These are phyloP conservation scores for Ganoderma resinaceum DNA, from an alignment of 1,284 basidiomycete species.

Conservation along the genomic window DNA sequence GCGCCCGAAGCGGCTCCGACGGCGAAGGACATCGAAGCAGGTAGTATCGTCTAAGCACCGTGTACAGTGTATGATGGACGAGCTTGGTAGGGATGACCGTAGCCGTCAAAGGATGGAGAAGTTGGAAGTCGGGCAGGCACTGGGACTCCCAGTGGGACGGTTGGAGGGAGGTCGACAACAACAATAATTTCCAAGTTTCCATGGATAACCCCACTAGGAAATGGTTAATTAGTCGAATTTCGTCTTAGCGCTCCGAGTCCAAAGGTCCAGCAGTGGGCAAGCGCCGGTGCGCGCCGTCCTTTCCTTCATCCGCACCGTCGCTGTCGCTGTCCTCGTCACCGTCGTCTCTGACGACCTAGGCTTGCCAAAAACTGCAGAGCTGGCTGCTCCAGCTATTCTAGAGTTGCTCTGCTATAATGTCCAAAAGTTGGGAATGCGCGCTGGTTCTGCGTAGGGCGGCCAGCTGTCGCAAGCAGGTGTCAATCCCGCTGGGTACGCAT, in stretches of 20 bases:
- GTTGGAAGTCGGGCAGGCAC: background rate
- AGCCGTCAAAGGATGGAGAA: background rate
- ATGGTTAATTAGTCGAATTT: too few relatives aligned
- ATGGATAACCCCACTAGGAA: too few relatives aligned
- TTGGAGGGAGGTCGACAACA: too few relatives aligned
- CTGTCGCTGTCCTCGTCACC: slow-evolving; percentile 12
- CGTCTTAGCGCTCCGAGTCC: too few relatives aligned
- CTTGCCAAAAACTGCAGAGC: slow-evolving; percentile 1
- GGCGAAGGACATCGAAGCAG: slow-evolving; percentile 37
- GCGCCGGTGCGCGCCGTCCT: too few relatives aligned
- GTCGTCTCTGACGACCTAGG: slow-evolving; percentile 10
- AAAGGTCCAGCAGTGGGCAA: too few relatives aligned
- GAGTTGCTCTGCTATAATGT: slow-evolving; percentile 21
- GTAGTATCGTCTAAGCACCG: background rate
- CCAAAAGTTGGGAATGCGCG: slow-evolving; percentile 29
- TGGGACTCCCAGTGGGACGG: too few relatives aligned
- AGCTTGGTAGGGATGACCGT: background rate
- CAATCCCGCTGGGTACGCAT: slow-evolving; percentile 23
- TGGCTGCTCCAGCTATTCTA: slow-evolving; percentile 8
- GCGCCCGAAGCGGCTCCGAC: slow-evolving; percentile 37
- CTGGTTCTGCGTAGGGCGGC: slow-evolving; percentile 29
- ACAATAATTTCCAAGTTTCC: too few relatives aligned
- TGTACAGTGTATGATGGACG: background rate
- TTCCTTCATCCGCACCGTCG: slow-evolving; percentile 15
- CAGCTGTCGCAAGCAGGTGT: slow-evolving; percentile 20